Percentiles rank a stretch among this genome's conserved stretches.
Conservation (phyloP, 1,139 yeast genomes). For the Taiozyma sp. region DNA sequence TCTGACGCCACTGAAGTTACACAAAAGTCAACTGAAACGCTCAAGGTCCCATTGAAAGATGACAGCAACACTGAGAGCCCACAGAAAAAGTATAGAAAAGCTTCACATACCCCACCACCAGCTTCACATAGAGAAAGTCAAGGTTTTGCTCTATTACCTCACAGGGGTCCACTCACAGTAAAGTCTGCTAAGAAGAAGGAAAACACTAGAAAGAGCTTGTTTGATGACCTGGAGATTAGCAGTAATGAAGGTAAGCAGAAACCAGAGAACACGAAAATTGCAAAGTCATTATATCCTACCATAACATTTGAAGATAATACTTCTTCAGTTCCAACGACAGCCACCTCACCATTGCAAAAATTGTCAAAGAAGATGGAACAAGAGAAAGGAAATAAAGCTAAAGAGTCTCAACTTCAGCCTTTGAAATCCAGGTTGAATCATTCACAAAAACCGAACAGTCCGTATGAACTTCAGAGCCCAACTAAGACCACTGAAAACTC, state of each 20-base stretch:
- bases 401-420: conserved; percentile 3
- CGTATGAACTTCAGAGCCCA: conserved; percentile 4
- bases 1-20: conserved; percentile 2
- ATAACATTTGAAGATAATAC: conserved; percentile 6
- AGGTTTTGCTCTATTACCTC: conserved; percentile 40
- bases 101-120: conserved; percentile 10
- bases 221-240: conserved; percentile 3
- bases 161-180: conserved; percentile 38
- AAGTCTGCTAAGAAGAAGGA: conserved; percentile 26
- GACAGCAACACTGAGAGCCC: conserved; percentile 14
- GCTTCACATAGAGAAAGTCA: conserved; percentile 23
- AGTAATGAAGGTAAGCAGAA: conserved; percentile 6
- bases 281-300: conserved; percentile 15
- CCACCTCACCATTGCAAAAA: conserved; percentile 8
- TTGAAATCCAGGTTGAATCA: conserved; percentile 7
- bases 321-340: conserved; percentile 6
- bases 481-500: conserved; percentile 4
- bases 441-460: conserved; percentile 3
- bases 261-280: conserved; percentile 7
- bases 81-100: conserved; percentile 8
- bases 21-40: conserved; percentile 11
- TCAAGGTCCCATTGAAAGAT: conserved; percentile 22
- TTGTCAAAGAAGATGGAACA: not conserved
- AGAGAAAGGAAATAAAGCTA: too few relatives aligned
- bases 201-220: conserved; percentile 16